Conservation (phyloP, 805 yeast species). For the Candida easanensis region DNA sequence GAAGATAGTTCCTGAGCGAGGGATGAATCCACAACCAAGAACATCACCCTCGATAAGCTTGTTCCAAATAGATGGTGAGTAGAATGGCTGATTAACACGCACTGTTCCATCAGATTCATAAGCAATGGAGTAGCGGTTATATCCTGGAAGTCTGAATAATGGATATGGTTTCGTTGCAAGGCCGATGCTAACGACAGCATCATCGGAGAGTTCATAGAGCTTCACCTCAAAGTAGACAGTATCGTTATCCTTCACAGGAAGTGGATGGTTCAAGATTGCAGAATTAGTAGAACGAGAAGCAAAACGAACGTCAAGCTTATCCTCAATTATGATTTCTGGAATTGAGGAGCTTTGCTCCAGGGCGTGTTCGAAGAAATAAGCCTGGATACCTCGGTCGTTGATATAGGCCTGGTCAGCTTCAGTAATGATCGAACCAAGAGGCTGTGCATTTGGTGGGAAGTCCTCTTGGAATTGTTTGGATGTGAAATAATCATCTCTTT, state of each 20-base stretch:
- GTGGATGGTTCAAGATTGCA: slow-evolving; percentile 35
- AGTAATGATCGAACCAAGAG: slow-evolving; percentile 42
- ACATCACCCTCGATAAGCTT: slow-evolving; percentile 77
- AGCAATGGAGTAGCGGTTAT: slow-evolving; percentile 79
- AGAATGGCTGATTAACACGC: slow-evolving; percentile 57
- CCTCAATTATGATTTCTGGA: slow-evolving; percentile 55
- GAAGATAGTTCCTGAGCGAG: slow-evolving; percentile 80
- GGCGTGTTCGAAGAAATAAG: slow-evolving; percentile 34
- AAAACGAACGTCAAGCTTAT: slow-evolving; percentile 53
- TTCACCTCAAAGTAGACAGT: slow-evolving; percentile 42
- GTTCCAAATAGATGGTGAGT: slow-evolving; percentile 51
- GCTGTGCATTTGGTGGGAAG: slow-evolving; percentile 44
- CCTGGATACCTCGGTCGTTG: slow-evolving; percentile 80
- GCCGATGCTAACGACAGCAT: slow-evolving; percentile 65
- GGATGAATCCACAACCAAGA: slow-evolving; percentile 85
- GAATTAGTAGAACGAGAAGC: slow-evolving; percentile 16
- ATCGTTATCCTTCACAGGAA: slow-evolving; percentile 40
- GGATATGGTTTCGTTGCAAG: slow-evolving; percentile 88
- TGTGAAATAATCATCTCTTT: slow-evolving; percentile 37
- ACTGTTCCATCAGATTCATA: slow-evolving; percentile 85
- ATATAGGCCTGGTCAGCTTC: slow-evolving; percentile 79
- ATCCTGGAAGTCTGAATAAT: slow-evolving; percentile 87
- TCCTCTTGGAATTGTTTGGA: slow-evolving; percentile 35
- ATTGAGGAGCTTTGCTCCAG: slow-evolving; percentile 37
- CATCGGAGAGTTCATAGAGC: slow-evolving; percentile 63